These are phyloP conservation scores for Hapsidospora chrysogenum DNA, from an alignment of 495 filamentous ascomycete genomes.

Conservation along the genomic window DNA sequence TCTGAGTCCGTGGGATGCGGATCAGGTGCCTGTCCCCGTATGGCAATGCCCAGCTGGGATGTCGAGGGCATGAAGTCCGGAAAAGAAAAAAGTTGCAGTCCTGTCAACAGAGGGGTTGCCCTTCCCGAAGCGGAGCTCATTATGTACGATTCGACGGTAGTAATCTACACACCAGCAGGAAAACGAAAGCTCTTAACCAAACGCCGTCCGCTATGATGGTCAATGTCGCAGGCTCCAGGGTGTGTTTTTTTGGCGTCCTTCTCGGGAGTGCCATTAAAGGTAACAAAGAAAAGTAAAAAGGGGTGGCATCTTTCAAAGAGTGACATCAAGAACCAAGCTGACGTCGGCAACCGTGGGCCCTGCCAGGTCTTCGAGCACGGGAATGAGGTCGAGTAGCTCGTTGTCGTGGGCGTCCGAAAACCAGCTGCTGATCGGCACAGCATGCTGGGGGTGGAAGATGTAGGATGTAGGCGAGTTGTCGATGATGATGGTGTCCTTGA, in stretches of 20 bases:
- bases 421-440: conserved; percentile 99
- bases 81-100: too few species aligned
- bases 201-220: conserved; percentile 35
- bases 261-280: too few species aligned
- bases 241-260: conserved; percentile 10
- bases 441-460: conserved; percentile 98
- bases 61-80: too few species aligned
- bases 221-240: conserved; percentile 10
- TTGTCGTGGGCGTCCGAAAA: conserved; percentile 99
- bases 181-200: conserved; percentile 10
- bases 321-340: conserved; percentile 92
- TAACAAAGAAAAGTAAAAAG: not conserved
- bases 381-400: conserved; percentile 93
- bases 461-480: conserved; percentile 99
- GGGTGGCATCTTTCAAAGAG: conserved; percentile 42
- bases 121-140: not conserved
- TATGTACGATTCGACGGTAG: conserved; percentile 23
- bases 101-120: not conserved
- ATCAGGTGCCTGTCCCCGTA: not conserved
- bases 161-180: conserved; percentile 20
- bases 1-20: not conserved
- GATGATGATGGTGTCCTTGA: conserved; percentile 97
- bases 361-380: conserved; percentile 94
- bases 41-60: too few species aligned
- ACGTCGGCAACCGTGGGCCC: conserved; percentile 79